Evolutionary conservation across 2,329 filamentous ascomycete species (phyloP).

Genomic region (Cordyceps pruinosa): DNA sequence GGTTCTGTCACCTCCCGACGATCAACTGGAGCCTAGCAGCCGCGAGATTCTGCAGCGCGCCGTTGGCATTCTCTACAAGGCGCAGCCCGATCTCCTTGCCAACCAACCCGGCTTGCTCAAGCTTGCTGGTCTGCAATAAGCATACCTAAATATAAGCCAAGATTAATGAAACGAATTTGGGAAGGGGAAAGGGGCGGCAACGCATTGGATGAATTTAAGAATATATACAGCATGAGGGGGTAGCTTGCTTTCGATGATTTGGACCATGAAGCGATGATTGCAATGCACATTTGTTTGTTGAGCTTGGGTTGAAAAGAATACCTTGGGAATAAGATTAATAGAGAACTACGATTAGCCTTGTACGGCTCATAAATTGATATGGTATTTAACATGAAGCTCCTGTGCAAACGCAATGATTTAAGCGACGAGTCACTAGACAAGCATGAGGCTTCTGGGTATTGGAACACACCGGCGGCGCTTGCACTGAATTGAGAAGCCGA

Average conservation of each 20-base stretch:
- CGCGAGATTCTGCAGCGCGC: constrained; percentile 59
- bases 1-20: constrained; percentile 63
- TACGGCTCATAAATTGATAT: background rate
- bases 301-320: constrained; percentile 8
- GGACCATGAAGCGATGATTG: constrained; percentile 12
- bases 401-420: too few relatives aligned
- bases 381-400: background rate
- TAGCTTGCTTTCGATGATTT: constrained; percentile 11
- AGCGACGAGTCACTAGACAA: too few relatives aligned
- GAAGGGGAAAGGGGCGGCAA: background rate
- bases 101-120: constrained; percentile 26
- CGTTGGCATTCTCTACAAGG: constrained; percentile 42
- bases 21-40: constrained; percentile 68
- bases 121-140: constrained; percentile 22
- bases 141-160: background rate
- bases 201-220: constrained; percentile 4
- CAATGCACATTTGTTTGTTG: constrained; percentile 10
- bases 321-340: constrained; percentile 12
- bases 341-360: background rate
- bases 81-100: constrained; percentile 25
- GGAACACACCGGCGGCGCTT: too few relatives aligned
- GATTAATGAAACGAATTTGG: background rate
- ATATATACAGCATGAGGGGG: constrained; percentile 7
- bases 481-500: too few relatives aligned
- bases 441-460: too few relatives aligned